Evolutionary conservation across 179 eudicot species (phyloP), one percentile per base, ranked within the genome.

Genomic region (Silene noctiflora): DNA sequence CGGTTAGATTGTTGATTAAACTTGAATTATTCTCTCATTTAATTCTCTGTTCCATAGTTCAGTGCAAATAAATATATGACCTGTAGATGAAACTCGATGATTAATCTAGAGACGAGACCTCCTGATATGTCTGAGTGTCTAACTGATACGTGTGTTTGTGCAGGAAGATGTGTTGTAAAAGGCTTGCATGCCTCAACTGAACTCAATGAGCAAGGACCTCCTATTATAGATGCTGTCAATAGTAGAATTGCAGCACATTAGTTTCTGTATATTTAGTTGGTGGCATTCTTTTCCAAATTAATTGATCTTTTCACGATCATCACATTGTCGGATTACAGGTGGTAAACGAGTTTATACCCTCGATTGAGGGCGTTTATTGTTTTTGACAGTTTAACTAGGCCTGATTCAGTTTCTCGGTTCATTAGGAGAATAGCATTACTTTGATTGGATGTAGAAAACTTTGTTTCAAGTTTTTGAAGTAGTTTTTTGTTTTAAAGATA

Each of bases 121-220:
- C 12, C 48, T 42, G 13, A 9, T 9, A 42, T 13, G 48, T 42
- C 42, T 35, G 39, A 33, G 46, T 7, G 64, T 22, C 35, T 25
- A 22, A 42, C 9, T 35, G 27, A 58, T 11, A 58, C 29, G 13
- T 71, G 46, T 58, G 0, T 68, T 73, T 66, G 53, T 85, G 84
- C 90, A 92, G 97, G 82, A 86, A 83, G 46, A n/a, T 81, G 56
- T 66, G 82, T 17, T 82, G 87, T 29, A 86, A 86, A 35, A 90
- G 89, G 82, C 78, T 86, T 19, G 63, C 59, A 20, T 87, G 91
- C 75, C 74, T 86, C 76, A 86, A 80, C 71, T 86, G 91, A 89
- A 56, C 20, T 62, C n/a, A 29, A 27, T 58, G 58, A 20, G 46
- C 55, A 42, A 42, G 55, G 62, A n/a, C 7, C 64, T 25, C 42